These are phyloP conservation scores for Drechslerella dactyloides DNA, from an alignment of 2,329 filamentous ascomycete species.

Conservation along the genomic window DNA sequence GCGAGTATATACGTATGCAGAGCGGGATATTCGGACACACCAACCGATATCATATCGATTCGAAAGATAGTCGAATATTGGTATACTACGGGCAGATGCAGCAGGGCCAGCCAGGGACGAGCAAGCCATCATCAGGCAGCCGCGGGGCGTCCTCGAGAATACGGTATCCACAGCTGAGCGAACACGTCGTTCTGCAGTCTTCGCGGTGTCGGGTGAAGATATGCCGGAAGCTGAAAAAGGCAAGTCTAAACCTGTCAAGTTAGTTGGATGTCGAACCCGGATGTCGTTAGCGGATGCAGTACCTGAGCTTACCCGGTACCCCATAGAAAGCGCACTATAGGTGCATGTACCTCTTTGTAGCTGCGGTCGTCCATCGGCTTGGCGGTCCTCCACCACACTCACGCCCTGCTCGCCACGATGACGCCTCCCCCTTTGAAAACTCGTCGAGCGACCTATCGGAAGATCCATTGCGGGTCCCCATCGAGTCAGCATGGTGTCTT, in stretches of 20 bases:
- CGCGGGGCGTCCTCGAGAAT: neutral
- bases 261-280: constrained; percentile 2
- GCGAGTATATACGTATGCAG: neutral
- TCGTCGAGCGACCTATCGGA: neutral
- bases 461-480: neutral
- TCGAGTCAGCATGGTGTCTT: neutral
- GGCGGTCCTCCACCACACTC: neutral
- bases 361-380: neutral
- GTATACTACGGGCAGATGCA: too few relatives aligned
- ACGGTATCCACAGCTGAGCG: neutral
- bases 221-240: neutral
- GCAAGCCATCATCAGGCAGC: neutral
- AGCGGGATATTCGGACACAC: neutral
- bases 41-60: neutral
- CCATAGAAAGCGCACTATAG: neutral
- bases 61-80: too few relatives aligned
- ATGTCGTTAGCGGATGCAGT: neutral
- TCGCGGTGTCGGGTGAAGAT: neutral
- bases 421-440: neutral
- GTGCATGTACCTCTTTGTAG: neutral
- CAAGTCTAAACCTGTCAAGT: neutral
- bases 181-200: neutral
- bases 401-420: neutral
- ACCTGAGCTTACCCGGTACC: neutral
- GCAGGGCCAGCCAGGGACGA: too few relatives aligned